Evolutionary conservation across 345 rosid species (phyloP), one percentile per base, ranked within the genome.

Genomic region (Dovyalis caffra): DNA sequence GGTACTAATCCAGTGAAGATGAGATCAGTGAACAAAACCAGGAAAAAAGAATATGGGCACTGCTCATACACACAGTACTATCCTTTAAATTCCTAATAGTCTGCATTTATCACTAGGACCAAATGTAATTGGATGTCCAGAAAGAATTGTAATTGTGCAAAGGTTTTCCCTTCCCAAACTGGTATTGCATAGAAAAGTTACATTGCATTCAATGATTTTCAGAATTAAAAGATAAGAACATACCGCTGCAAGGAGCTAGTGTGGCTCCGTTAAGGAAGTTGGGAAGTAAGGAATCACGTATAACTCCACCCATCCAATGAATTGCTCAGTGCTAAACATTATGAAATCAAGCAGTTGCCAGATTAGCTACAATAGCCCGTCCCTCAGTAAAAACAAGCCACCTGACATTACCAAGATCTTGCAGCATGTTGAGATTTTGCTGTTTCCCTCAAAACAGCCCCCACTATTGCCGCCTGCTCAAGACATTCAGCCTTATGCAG

Each of bases 391-490:
- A 51, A 4, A 26, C 72, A 38, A 72, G 33, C 14, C 73, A 57
- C n/a, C n/a, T 20, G 56, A 72, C 64, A 77, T 85, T 85, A 90
- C 93, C 96, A 86, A 79, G 87, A 85, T 79, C 84, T 87, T 14
- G 93, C 86, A 84, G 97, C 94, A 86, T 91, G 99, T 58, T 89
- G 88, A 64, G 99, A 88, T 79, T 91, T 91, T 21, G 97, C 97
- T 32, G 86, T 86, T 85, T 93, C 98, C 76, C 87, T 91, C 82
- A 95, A 81, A 78, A 95, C 96, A 67, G 90, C 94, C 66, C 99
- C 96, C 8, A 93, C 98, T 45, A 95, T 87, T 60, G 91, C 94
- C 77, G 99, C 98, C 82, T 93, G 94, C 88, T 95, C 99, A 38
- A 91, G 90, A 76, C 90, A 87, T 73, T 90, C 98, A 47, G 88